Conservation (phyloP, 2,329 filamentous ascomycete species). For the Seiridium unicorne region DNA sequence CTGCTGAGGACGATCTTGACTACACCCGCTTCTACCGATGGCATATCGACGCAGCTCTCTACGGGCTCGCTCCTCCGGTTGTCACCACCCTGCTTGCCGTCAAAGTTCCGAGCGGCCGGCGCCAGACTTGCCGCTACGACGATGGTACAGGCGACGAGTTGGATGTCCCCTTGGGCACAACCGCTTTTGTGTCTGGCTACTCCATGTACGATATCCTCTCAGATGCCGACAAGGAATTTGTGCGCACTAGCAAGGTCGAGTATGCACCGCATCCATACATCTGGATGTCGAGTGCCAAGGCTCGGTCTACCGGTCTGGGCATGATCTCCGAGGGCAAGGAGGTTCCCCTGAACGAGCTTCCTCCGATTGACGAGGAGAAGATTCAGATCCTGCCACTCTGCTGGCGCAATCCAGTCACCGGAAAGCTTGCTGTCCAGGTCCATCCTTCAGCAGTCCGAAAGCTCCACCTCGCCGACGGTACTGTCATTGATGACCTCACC, state of each 20-base stretch:
- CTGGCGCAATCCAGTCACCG: slow-evolving; percentile 74
- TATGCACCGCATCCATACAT: slow-evolving; percentile 80
- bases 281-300: slow-evolving; percentile 72
- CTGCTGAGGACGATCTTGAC: slow-evolving; percentile 47
- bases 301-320: slow-evolving; percentile 68
- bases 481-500: slow-evolving; percentile 65
- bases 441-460: slow-evolving; percentile 71
- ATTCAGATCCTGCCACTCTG: slow-evolving; percentile 73
- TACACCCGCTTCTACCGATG: slow-evolving; percentile 68
- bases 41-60: slow-evolving; percentile 79
- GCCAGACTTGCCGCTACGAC: slow-evolving; percentile 70
- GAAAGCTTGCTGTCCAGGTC: slow-evolving; percentile 67
- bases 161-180: slow-evolving; percentile 70
- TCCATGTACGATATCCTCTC: slow-evolving; percentile 68
- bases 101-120: slow-evolving; percentile 64
- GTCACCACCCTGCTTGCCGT: slow-evolving; percentile 74
- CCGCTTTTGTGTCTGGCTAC: slow-evolving; percentile 71
- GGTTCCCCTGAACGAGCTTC: slow-evolving; percentile 57
- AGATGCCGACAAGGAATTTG: slow-evolving; percentile 65
- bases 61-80: slow-evolving; percentile 70
- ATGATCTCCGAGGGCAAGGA: slow-evolving; percentile 66
- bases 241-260: slow-evolving; percentile 64
- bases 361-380: slow-evolving; percentile 62
- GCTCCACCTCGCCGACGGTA: slow-evolving; percentile 65
- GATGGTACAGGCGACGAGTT: slow-evolving; percentile 67